Evolutionary conservation across 129 eudicot species (phyloP).

Genomic region (Saussurea involucrata): DNA sequence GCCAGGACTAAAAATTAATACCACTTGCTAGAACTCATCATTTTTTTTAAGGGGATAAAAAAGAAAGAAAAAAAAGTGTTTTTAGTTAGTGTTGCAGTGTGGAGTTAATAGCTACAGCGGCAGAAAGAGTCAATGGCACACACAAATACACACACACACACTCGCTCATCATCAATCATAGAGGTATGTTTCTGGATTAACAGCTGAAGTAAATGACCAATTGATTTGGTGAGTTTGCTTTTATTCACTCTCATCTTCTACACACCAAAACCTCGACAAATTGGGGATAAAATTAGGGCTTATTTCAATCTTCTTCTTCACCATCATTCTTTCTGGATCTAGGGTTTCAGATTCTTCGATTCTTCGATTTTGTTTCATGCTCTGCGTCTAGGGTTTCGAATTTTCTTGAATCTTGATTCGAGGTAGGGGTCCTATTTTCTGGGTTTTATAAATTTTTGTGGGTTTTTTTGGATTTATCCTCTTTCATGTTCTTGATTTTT

Average conservation of each 20-base stretch:
- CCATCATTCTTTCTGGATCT: slow-evolving; percentile 18
- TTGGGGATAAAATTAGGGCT: slow-evolving; percentile 19
- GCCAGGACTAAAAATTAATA: slow-evolving; percentile 2
- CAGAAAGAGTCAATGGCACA: slow-evolving; percentile 31
- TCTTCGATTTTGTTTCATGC: slow-evolving; percentile 1
- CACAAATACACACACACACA: slow-evolving; percentile 10
- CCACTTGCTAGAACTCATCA: slow-evolving; percentile 25
- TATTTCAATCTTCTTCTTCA: not conserved
- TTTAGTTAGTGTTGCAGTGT: not conserved
- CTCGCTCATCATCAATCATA: slow-evolving; percentile 28
- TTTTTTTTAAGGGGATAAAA: not conserved
- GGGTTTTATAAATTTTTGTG: slow-evolving; percentile 14
- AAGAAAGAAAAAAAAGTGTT: not conserved
- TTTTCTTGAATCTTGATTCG: slow-evolving; percentile 17
- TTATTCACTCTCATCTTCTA: slow-evolving; percentile 23
- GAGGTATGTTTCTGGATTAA: slow-evolving; percentile 43
- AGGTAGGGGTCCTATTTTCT: slow-evolving; percentile 2
- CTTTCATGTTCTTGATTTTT: slow-evolving; percentile 25
- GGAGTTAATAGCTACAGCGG: slow-evolving; percentile 21
- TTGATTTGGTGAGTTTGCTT: slow-evolving; percentile 43
- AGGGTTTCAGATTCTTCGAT: not conserved
- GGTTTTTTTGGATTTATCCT: slow-evolving; percentile 13
- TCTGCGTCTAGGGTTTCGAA: slow-evolving; percentile 20
- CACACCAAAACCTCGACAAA: slow-evolving; percentile 16
- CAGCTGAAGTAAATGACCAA: slow-evolving; percentile 43